Percentiles rank a stretch among this genome's conserved stretches.
These are phyloP conservation scores for Metrosideros polymorpha DNA, from an alignment of 441 rosid genomes.

Conservation along the genomic window DNA sequence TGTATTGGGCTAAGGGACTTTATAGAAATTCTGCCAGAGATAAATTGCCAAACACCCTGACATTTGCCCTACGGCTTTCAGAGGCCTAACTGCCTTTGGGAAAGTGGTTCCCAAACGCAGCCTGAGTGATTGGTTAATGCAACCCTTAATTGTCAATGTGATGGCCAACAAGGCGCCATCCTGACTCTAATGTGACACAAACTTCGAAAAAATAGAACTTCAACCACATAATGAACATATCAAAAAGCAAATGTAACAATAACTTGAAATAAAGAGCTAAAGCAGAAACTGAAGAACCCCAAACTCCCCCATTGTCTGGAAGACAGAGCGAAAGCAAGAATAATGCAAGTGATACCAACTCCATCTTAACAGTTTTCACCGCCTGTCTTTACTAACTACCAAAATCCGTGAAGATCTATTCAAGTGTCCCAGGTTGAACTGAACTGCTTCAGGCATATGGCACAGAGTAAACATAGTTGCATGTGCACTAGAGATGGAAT, in stretches of 20 bases:
- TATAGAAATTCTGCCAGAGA: background rate
- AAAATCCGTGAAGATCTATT: background rate
- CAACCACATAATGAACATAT: background rate
- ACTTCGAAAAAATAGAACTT: background rate
- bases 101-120: background rate
- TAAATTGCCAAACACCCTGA: background rate
- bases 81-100: background rate
- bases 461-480: background rate
- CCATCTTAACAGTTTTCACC: background rate
- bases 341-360: background rate
- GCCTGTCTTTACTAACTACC: background rate
- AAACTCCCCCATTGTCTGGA: background rate
- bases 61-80: background rate
- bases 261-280: background rate
- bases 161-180: background rate
- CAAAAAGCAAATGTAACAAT: background rate
- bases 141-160: background rate
- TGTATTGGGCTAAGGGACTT: background rate
- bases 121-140: background rate
- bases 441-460: background rate
- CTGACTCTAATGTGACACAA: background rate
- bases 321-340: background rate
- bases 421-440: background rate
- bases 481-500: background rate
- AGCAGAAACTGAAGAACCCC: background rate